Evolutionary conservation across 1,284 basidiomycete genomes (phyloP).

Genomic region (Apiotrichum laibachii): DNA sequence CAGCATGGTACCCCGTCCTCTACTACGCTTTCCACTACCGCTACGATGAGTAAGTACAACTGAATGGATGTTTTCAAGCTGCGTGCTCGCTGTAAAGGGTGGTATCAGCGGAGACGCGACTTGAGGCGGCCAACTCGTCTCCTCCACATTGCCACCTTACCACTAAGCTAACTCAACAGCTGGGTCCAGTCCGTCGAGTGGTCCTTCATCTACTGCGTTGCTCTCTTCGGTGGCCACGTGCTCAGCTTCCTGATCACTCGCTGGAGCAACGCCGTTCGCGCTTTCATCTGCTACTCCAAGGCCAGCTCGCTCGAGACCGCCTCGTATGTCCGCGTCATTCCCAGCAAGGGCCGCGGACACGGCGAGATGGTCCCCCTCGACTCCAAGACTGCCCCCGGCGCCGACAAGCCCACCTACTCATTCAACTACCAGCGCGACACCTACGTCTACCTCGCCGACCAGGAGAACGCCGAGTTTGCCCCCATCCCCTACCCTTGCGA

Average conservation of each 20-base stretch:
- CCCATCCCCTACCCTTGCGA: conserved; percentile 89
- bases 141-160: no score
- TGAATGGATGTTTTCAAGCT: no score
- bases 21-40: conserved; percentile 81
- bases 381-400: conserved; percentile 60
- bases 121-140: no score
- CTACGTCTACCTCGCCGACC: conserved; percentile 66
- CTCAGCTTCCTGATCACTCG: conserved; percentile 87
- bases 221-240: conserved; percentile 81
- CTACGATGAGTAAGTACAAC: conserved; percentile 64
- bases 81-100: no score
- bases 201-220: conserved; percentile 89
- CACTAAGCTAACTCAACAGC: not conserved
- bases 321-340: conserved; percentile 77
- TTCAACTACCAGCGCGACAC: conserved; percentile 97
- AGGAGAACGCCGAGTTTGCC: conserved; percentile 62
- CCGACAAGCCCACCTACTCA: conserved; percentile 62
- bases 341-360: conserved; percentile 79
- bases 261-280: conserved; percentile 80
- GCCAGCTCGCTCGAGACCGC: conserved; percentile 69
- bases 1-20: conserved; percentile 76
- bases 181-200: conserved; percentile 91
- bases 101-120: no score
- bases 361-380: conserved; percentile 82
- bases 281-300: conserved; percentile 70